Conservation (phyloP, 2,329 filamentous ascomycete species). For the Pleoardoris graminearum region DNA sequence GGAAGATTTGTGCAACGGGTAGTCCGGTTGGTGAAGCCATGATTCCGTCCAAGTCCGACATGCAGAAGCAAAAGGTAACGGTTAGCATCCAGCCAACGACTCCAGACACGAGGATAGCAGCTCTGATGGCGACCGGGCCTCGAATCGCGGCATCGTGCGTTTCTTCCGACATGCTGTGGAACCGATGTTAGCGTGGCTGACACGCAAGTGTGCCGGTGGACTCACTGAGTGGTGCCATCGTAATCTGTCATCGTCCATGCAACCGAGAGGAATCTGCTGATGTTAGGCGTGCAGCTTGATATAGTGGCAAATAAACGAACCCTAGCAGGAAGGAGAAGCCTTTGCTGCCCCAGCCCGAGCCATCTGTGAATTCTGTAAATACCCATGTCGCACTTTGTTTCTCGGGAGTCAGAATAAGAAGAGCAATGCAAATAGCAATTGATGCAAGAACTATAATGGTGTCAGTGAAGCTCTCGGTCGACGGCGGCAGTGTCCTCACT, state of each 20-base stretch:
- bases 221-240: constrained; percentile 66
- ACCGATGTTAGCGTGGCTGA: constrained; percentile 28
- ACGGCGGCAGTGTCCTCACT: constrained; percentile 42
- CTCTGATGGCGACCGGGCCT: constrained; percentile 63
- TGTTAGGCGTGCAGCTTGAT: constrained; percentile 19
- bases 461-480: background rate
- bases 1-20: constrained; percentile 61
- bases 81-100: constrained; percentile 65
- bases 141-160: constrained; percentile 65
- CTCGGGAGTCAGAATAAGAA: constrained; percentile 62
- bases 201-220: constrained; percentile 21
- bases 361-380: constrained; percentile 63
- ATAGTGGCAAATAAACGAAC: constrained; percentile 39
- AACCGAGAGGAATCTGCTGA: constrained; percentile 55
- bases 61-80: constrained; percentile 65
- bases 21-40: constrained; percentile 62
- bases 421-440: constrained; percentile 61
- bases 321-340: constrained; percentile 66
- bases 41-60: constrained; percentile 61
- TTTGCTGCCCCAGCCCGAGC: constrained; percentile 65
- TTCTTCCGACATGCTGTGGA: constrained; percentile 64
- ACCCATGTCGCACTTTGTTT: constrained; percentile 64
- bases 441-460: constrained; percentile 56
- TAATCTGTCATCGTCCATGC: constrained; percentile 71
- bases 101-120: constrained; percentile 63